These are phyloP conservation scores for Fusarium sambucinum DNA, from an alignment of 2,329 filamentous ascomycete genomes.

Conservation along the genomic window DNA sequence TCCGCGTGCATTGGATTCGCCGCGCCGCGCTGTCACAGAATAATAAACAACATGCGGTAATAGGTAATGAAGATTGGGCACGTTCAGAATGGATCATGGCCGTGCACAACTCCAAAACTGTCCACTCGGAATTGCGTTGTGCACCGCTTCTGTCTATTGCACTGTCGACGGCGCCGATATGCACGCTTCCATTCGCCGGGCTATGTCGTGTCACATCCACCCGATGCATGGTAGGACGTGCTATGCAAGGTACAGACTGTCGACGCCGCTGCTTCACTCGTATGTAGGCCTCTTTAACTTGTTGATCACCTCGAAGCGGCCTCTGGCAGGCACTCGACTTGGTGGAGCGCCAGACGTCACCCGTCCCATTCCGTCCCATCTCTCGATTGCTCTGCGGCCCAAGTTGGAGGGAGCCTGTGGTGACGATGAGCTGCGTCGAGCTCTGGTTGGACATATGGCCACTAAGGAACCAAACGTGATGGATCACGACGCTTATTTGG, in stretches of 20 bases:
- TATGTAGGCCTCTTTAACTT: slow-evolving; percentile 7
- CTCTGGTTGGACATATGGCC: slow-evolving; percentile 37
- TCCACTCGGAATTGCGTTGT: slow-evolving; percentile 46
- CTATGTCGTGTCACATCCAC: slow-evolving; percentile 49
- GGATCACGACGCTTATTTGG: slow-evolving; percentile 30
- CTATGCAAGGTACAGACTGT: slow-evolving; percentile 50
- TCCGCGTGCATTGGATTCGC: slow-evolving; percentile 35
- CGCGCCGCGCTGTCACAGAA: slow-evolving; percentile 39
- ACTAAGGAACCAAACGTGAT: slow-evolving; percentile 9
- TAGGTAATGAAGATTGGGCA: slow-evolving; percentile 30
- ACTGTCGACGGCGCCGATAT: slow-evolving; percentile 41
- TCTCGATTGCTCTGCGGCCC: slow-evolving; percentile 22
- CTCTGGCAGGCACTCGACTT: slow-evolving; percentile 34
- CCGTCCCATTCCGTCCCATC: slow-evolving; percentile 25
- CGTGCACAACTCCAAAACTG: slow-evolving; percentile 45
- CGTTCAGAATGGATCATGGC: slow-evolving; percentile 29
- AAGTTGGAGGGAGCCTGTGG: slow-evolving; percentile 38
- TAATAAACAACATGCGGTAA: slow-evolving; percentile 25
- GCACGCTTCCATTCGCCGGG: slow-evolving; percentile 50
- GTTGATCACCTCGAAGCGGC: slow-evolving; percentile 40
- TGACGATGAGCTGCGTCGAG: slow-evolving; percentile 26
- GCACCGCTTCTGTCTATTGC: slow-evolving; percentile 30
- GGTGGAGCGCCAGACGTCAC: slow-evolving; percentile 45
- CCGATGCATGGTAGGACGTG: slow-evolving; percentile 39
- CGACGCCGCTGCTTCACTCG: slow-evolving; percentile 37